Evolutionary conservation across 352 stramenopile species (phyloP).

Genomic region (Globisporangium iwayamae): DNA sequence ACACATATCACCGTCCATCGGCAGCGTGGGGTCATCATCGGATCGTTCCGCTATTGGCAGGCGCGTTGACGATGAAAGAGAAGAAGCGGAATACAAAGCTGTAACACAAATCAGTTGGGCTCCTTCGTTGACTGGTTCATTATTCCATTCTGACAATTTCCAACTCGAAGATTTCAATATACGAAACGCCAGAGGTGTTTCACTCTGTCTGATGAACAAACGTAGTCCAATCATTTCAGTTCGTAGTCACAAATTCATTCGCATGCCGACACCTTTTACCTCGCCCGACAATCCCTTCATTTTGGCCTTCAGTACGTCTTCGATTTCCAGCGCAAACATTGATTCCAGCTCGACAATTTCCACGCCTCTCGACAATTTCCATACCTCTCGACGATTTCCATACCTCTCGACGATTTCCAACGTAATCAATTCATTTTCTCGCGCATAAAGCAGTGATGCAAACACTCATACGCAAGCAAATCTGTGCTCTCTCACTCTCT

Average conservation of each 20-base stretch:
- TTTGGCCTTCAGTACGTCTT: too few species aligned
- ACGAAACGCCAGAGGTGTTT: too few species aligned
- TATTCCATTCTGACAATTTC: neutral
- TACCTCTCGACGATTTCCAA: neutral
- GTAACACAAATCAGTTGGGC: neutral
- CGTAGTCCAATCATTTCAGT: too few species aligned
- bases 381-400: neutral
- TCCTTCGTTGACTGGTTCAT: neutral
- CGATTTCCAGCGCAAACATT: too few species aligned
- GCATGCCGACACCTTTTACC: too few species aligned
- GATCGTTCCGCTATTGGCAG: neutral
- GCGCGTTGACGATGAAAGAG: neutral
- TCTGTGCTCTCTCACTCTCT: neutral
- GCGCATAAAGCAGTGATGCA: neutral
- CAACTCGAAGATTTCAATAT: neutral
- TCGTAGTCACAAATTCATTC: too few species aligned
- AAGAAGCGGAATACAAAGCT: neutral
- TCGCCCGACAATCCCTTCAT: too few species aligned
- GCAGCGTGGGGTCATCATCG: neutral
- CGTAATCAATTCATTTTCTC: neutral
- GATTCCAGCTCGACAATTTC: neutral
- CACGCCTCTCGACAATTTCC: neutral
- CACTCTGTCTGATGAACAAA: too few species aligned
- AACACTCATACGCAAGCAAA: neutral
- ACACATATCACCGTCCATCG: constrained; percentile 4